Base-by-base conservation (phyloP, 306 rosid genomes). In the Citrullus mucosospermus region DNA sequence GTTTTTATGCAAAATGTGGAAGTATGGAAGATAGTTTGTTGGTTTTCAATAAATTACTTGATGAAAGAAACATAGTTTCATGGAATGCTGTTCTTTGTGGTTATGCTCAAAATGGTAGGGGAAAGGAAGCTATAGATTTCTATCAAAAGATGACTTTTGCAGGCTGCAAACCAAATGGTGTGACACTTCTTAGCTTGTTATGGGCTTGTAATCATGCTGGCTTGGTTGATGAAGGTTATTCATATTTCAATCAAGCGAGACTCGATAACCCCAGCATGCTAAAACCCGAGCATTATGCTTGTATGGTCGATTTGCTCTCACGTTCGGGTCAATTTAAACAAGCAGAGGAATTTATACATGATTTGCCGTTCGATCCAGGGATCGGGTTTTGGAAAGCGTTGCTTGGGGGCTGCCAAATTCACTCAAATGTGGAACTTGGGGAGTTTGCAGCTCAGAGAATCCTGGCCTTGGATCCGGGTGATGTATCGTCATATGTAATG, bases 141-240 rank as follows among this genome's bases (percentile, higher is more conserved):
- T 94, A 82, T n/a, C 60, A 86, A 78, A 89, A 78, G 81, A 92
- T 92, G 98, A 38, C 28, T 76, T 75, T 75, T 12, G 67, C 79
- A 12, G 90, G 88, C 32, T 78, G 75, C 82, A 88, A 79, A 76
- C 93, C 93, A 5, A 90, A 90, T 80, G 79, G 54, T 43, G 86
- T 94, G 51, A 87, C 98, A 44, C 60, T 90, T 84, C 90, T 94
- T 50, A 97, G 96, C 62, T 82, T 94, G 78, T 85, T 94, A 36
- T 94, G 89, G 96, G 93, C 98, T 63, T 94, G 98, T 83, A 94
- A 94, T 87, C 97, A 92, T 81, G 87, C 92, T 0, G 96, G 98
- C 34, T 90, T 94, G 74, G 88, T 90, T 46, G 88, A 87, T 6
- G 89, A 86, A 81, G 98, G 93, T 41, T 89, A 85, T 75, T 86